Base-by-base conservation (phyloP, 768 basidiomycete genomes). In the Mycena indigotica region DNA sequence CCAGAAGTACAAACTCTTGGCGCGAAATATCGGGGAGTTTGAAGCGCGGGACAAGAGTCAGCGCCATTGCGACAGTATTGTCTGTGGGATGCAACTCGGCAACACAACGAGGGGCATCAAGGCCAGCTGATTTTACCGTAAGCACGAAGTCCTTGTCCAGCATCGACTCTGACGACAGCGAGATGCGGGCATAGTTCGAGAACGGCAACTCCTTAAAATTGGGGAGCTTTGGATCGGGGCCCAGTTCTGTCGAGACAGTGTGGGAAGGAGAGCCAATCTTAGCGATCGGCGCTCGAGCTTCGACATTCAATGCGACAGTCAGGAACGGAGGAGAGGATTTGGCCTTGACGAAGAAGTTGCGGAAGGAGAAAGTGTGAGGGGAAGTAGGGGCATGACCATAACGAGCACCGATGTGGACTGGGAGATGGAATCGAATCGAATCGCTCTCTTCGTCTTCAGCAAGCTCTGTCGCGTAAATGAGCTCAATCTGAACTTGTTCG, bases 1-100 rank as follows among this genome's bases (percentile, higher is more conserved):
- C 70, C 17, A 82, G 49, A 58, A 81, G 83, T 0, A 83, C 67
- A 29, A 74, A 82, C 39, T 82, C 82, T 39, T 79, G 79, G 1
- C 67, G 64, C 24, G 58, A 51, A 1, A 77, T 17, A 21, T 70
- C 72, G 3, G 72, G 72, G 3, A 77, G 64, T 24, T 68, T 65
- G 63, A 80, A 80, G 25, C 68, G 70, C 3, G 81, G 78, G 12
- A 81, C 73, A 21, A 81, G 63, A 0, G 73, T 77, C 17, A 81
- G 63, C 17, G 70, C 75, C 67, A 80, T 64, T 0, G 75, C 77
- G 1, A 75, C 59, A 0, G 72, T 71, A 24, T 66, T 50, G 1
- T 32, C 48, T 23, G 24, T 44, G 13, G 59, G 60, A 35, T 64
- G 59, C n/a, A 53, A 30, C 57, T 81, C 78, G 1, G 73, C 77